Conservation (phyloP, 78 protist species). For the Dictyostelium purpureum region DNA sequence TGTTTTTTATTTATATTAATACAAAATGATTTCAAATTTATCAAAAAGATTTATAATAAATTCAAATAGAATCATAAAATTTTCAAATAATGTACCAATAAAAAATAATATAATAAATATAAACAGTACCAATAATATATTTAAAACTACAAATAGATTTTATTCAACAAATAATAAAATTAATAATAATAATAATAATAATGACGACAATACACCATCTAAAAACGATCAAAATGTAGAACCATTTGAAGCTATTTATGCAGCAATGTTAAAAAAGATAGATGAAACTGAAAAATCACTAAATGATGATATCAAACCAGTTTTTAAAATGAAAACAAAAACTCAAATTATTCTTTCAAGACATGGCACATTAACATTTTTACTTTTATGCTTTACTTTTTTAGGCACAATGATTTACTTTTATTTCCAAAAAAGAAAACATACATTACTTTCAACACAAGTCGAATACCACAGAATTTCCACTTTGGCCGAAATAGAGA, state of each 20-base stretch:
- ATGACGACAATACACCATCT: neutral
- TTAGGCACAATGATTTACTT: neutral
- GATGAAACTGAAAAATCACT: neutral
- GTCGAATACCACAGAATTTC: neutral
- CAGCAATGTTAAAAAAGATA: neutral
- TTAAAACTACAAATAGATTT: neutral
- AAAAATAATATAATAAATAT: no score
- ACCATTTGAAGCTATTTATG: neutral
- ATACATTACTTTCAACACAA: neutral
- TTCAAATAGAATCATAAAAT: neutral
- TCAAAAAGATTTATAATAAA: neutral
- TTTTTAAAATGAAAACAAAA: neutral
- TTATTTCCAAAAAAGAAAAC: neutral
- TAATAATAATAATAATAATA: neutral
- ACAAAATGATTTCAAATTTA: neutral
- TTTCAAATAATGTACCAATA: neutral
- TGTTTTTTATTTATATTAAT: no score
- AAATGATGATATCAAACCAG: neutral
- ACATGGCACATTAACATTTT: neutral
- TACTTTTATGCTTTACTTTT: neutral
- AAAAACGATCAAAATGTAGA: neutral
- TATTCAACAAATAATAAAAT: neutral
- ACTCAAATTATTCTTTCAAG: neutral
- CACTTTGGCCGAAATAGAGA: neutral
- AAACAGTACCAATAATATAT: neutral